Evolutionary conservation across 345 rosid genomes (phyloP).

Genomic region (Cochlearia excelsa): DNA sequence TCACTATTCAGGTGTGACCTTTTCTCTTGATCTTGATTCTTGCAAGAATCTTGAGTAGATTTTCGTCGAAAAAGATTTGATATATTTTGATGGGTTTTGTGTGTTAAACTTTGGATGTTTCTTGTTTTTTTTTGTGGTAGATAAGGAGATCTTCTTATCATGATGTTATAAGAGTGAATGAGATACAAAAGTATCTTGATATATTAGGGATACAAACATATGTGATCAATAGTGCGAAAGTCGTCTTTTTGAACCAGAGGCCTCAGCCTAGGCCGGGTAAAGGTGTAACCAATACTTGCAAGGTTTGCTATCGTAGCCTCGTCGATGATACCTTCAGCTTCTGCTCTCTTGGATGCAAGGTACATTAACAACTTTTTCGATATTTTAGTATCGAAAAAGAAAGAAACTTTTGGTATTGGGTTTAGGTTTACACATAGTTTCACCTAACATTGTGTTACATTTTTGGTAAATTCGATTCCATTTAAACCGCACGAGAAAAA

Average conservation of each 20-base stretch:
- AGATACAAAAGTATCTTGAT: constrained; percentile 84
- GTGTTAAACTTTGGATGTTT: constrained; percentile 7
- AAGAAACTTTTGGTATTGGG: constrained; percentile 11
- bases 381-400: background rate
- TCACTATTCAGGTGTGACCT: constrained; percentile 64
- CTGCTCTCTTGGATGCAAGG: constrained; percentile 99
- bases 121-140: constrained; percentile 38
- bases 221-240: constrained; percentile 43
- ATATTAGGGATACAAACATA: constrained; percentile 91
- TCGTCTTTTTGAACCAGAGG: constrained; percentile 87
- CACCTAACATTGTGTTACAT: constrained; percentile 25
- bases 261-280: constrained; percentile 98
- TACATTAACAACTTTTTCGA: constrained; percentile 27
- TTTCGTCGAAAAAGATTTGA: background rate
- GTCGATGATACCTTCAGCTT: constrained; percentile 92
- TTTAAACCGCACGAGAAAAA: constrained; percentile 9
- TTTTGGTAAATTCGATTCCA: constrained; percentile 10
- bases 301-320: constrained; percentile 89
- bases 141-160: constrained; percentile 99
- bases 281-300: constrained; percentile 89
- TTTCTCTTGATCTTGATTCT: background rate
- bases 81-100: too few species aligned
- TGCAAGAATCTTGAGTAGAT: background rate
- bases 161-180: constrained; percentile 94
- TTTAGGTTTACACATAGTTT: background rate